A percentile compares a stretch with the other conserved stretches of the same genome.
Conservation (phyloP, 2,329 filamentous ascomycete genomes). For the Neocatenulostroma microsporum region DNA sequence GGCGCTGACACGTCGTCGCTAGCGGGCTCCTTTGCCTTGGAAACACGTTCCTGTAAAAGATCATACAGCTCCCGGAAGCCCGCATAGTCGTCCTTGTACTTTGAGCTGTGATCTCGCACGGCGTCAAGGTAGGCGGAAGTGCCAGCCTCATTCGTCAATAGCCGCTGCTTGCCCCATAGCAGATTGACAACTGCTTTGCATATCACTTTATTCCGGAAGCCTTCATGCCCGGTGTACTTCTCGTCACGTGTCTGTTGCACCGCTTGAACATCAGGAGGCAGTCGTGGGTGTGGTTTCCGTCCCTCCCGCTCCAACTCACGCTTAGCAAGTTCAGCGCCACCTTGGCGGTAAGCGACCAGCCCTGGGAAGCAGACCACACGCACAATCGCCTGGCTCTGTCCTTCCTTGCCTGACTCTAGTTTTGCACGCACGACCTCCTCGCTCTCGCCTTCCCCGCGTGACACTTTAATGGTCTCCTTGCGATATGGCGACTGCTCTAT, state of each 20-base stretch:
- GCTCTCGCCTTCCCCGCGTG: too few relatives aligned
- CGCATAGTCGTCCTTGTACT: slow-evolving; percentile 31
- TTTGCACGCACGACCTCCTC: slow-evolving; percentile 14
- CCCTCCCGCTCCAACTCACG: slow-evolving; percentile 14
- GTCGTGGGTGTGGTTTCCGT: background rate
- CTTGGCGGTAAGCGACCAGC: slow-evolving; percentile 21
- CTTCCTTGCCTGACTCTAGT: slow-evolving; percentile 11
- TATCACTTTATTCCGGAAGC: slow-evolving; percentile 22
- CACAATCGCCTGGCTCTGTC: slow-evolving; percentile 21
- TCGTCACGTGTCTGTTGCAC: background rate
- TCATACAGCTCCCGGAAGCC: slow-evolving; percentile 22
- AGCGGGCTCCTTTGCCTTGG: too few relatives aligned
- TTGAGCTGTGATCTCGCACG: slow-evolving; percentile 15
- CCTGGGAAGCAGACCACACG: slow-evolving; percentile 22
- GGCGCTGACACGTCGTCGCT: too few relatives aligned
- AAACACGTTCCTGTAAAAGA: slow-evolving; percentile 1
- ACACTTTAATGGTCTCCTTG: too few relatives aligned
- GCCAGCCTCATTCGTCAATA: slow-evolving; percentile 25
- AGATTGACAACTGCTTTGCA: slow-evolving; percentile 23
- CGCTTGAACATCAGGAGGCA: slow-evolving; percentile 5
- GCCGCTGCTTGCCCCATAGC: slow-evolving; percentile 24
- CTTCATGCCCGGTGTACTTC: slow-evolving; percentile 12
- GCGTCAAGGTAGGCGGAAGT: slow-evolving; percentile 22
- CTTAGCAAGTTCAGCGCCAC: slow-evolving; percentile 19
- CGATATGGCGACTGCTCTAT: slow-evolving; percentile 18